phyloP scores from a whole-genome alignment of 1,284 basidiomycete species.

The Melampsora americana region DNA sequence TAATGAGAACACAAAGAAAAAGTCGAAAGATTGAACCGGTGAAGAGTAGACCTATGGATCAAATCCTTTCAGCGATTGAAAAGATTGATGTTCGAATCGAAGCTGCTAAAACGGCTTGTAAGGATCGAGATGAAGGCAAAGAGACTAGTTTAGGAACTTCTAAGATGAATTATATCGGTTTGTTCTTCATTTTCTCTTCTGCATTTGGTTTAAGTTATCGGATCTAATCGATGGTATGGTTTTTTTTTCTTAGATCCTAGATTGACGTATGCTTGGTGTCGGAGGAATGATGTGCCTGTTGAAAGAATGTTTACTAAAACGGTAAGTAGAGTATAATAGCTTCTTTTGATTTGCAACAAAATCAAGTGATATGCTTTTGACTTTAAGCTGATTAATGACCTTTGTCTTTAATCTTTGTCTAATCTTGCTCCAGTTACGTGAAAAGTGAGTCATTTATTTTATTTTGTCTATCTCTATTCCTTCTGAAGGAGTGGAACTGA shows the following conservation, averaged over 20 bases:
- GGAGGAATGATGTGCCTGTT: constrained; percentile 47
- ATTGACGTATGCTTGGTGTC: constrained; percentile 61
- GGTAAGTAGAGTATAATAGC: constrained; percentile 26
- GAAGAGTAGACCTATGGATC: neutral
- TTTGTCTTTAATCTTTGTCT: neutral
- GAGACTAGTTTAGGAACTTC: constrained; percentile 87
- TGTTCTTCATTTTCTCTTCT: too few relatives aligned
- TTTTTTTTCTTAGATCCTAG: constrained; percentile 87
- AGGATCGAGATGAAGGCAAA: constrained; percentile 85
- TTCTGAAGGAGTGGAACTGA: neutral
- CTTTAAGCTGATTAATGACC: neutral
- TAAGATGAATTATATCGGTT: constrained; percentile 60
- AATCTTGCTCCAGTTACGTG: neutral
- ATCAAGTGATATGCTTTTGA: neutral
- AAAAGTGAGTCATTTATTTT: constrained; percentile 44
- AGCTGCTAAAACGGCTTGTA: constrained; percentile 76
- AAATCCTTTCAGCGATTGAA: constrained; percentile 61
- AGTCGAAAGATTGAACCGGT: constrained; percentile 56
- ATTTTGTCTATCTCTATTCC: neutral
- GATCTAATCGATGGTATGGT: too few relatives aligned
- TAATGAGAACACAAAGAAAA: constrained; percentile 78
- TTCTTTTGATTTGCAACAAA: neutral
- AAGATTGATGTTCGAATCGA: constrained; percentile 78
- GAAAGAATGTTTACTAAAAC: constrained; percentile 47
- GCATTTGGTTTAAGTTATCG: too few relatives aligned